Evolutionary conservation across 169 alveolate genomes (phyloP), one percentile per base, ranked within the genome.

Genomic region (Toxoplasma gondii): DNA sequence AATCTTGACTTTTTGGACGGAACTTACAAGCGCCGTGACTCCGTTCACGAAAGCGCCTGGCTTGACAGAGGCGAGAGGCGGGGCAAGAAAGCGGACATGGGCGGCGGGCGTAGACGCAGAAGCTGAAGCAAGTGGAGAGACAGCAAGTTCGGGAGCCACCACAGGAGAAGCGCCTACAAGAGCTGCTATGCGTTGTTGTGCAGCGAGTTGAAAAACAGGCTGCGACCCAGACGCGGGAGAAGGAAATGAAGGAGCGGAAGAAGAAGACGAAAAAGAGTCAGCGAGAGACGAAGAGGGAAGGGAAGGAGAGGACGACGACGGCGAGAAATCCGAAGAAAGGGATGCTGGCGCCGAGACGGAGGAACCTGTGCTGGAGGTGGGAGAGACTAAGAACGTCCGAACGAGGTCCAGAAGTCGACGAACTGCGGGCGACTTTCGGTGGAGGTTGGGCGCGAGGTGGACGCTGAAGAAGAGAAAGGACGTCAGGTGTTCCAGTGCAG

Each of bases 391-490:
- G n/a, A 19, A 4, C 9, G 74, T 1, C 1, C 45, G 39, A 16
- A 31, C 86, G 12, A 78, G 86, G 22, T 78, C 86, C 19, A 78
- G 86, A 31, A 78, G 86, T 4, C 86, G 86, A 41, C 86, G 86
- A 17, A n/a, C n/a, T 19, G 86, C 39, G 22, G 86, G 45, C 22
- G 49, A 78, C 0, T 7, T 7, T 10, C 45, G 86, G 10, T 78
- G 86, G 45, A 78, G 86, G 10, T 41, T 29, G 49, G 86, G 86
- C 4, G n/a, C 31, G 45, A 78, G 86, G 45, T 78, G 86, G 45
- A 78, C 86, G 24, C 86, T 78, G 39, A 38, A 78, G 45, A 78
- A 78, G 86, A 78, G 86, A n/a, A 78, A 78, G 44, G 86, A 78
- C 31, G 45, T 19, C 29, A 78, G 86, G n/a, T 36, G 45, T 16